Conservation (phyloP, 1,139 yeast species). For the Scheffersomyces cryptocercus region DNA sequence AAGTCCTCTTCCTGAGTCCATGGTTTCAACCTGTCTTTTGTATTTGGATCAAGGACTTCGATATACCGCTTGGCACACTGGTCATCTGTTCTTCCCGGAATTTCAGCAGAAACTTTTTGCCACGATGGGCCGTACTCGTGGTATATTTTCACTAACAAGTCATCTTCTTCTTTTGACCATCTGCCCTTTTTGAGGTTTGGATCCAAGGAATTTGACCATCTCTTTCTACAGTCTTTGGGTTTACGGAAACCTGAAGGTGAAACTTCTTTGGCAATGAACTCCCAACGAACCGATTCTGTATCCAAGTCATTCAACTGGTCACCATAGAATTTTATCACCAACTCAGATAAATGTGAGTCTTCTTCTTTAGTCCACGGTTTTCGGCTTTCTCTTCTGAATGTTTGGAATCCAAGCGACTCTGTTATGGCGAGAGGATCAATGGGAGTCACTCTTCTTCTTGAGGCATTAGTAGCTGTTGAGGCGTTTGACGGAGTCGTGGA, state of each 20-base stretch:
- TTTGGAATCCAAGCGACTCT: conserved; percentile 74
- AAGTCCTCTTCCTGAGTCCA: conserved; percentile 85
- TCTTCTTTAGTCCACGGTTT: conserved; percentile 72
- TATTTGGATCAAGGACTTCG: conserved; percentile 83
- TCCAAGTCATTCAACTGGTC: conserved; percentile 24
- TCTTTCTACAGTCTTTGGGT: conserved; percentile 68
- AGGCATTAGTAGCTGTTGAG: not conserved
- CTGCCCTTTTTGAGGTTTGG: conserved; percentile 81
- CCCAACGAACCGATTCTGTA: conserved; percentile 63
- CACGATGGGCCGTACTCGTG: conserved; percentile 75
- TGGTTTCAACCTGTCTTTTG: conserved; percentile 73
- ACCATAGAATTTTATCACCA: conserved; percentile 34
- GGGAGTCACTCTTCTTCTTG: conserved; percentile 22
- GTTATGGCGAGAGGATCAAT: conserved; percentile 71
- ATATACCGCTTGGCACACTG: conserved; percentile 92
- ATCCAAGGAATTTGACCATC: conserved; percentile 81
- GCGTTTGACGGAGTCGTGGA: not conserved
- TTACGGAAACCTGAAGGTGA: conserved; percentile 45
- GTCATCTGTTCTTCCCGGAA: conserved; percentile 87
- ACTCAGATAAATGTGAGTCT: conserved; percentile 46
- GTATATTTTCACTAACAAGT: conserved; percentile 61
- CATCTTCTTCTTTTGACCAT: conserved; percentile 89
- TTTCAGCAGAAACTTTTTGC: conserved; percentile 78
- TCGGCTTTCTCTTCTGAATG: conserved; percentile 62
- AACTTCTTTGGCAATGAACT: conserved; percentile 50